Percentiles rank a stretch among this genome's conserved stretches.
Evolutionary conservation across 2,329 filamentous ascomycete genomes (phyloP).

Genomic region (Pseudogymnoascus sp.): DNA sequence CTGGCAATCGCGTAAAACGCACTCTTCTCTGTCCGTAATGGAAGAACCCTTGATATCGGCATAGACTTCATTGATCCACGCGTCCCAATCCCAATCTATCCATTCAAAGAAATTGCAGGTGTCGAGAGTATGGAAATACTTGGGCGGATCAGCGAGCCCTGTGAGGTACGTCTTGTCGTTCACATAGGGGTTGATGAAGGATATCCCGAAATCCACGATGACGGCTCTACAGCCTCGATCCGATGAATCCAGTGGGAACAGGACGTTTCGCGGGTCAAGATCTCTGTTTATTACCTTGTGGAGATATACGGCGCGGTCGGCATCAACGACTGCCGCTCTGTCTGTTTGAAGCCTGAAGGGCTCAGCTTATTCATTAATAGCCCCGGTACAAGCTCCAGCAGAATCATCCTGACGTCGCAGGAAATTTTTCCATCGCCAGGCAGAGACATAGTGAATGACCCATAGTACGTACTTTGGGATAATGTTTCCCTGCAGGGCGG

Average conservation of each 20-base stretch:
- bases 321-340: background rate
- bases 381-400: background rate
- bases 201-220: background rate
- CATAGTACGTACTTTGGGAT: background rate
- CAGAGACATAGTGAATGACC: background rate
- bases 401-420: background rate
- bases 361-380: background rate
- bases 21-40: background rate
- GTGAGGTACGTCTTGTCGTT: background rate
- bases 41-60: background rate
- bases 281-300: background rate
- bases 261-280: background rate
- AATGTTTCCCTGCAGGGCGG: background rate
- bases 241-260: background rate
- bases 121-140: background rate
- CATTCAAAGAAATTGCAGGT: background rate
- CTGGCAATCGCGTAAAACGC: too few species aligned
- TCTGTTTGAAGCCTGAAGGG: background rate
- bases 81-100: background rate
- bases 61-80: background rate
- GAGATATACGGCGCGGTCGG: background rate
- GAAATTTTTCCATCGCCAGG: background rate
- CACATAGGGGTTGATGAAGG: background rate
- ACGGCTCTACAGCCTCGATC: background rate
- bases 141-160: background rate